Evolutionary conservation across 129 eudicot genomes (phyloP), one percentile per base, ranked within the genome.

Genomic region (Chrysanthemum lavandulifolium): DNA sequence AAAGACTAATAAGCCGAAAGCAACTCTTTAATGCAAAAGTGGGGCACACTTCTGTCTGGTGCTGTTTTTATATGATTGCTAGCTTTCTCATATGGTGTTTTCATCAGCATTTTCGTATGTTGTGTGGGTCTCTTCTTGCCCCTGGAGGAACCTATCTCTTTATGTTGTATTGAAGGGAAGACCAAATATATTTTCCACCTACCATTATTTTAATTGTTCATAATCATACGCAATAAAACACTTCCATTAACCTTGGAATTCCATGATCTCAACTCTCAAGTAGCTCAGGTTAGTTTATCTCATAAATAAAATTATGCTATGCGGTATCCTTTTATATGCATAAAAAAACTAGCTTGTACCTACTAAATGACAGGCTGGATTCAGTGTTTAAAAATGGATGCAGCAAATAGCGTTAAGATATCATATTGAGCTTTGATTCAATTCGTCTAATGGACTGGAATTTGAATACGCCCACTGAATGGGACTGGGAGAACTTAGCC

Each of bases 401-500:
- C 68, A 78, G 33, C 62, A 45, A 50, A 40, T 64, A 47, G 74
- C 29, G 19, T 77, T 48, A 45, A 74, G 71, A 62, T 33, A 76
- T 59, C 59, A 45, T 73, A 68, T 33, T 71, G 56, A 76, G 68
- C 64, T 21, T 72, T 3, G n/a, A 18, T 71, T 45, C 40, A 10
- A 49, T 48, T 33, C 45, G 8, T 67, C 10, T 61, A 25, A 83
- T 83, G 87, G 87, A 83, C 59, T 79, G 87, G 87, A 83, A 83
- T 47, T 61, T 80, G 49, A 79, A 79, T 56, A 66, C 79, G 72
- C 58, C 89, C 66, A 66, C 72, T 2, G 86, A 82, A 59, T 78
- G 83, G 84, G 89, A 85, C 27, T 85, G 84, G 89, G 86, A 75
- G 52, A 83, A 79, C 72, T 13, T 75, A 65, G 80, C 86, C 48